phyloP scores from a whole-genome alignment of 1,139 yeast species.

The Kodamaea derodonti region DNA sequence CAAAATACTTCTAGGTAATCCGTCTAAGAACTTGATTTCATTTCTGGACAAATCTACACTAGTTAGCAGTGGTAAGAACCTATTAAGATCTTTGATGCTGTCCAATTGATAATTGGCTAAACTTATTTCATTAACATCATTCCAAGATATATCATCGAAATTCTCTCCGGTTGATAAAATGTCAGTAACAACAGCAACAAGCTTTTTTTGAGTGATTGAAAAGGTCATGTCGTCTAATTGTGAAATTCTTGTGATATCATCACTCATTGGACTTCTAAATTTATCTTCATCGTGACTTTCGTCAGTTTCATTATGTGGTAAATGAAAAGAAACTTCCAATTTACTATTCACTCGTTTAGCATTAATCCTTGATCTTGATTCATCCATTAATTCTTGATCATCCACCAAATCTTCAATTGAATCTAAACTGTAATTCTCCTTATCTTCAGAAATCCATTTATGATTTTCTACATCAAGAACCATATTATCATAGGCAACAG shows the following conservation, averaged over 20 bases:
- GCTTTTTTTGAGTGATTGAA: conserved; percentile 41
- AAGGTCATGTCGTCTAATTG: conserved; percentile 47
- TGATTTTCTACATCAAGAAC: conserved; percentile 34
- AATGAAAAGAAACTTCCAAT: conserved; percentile 42
- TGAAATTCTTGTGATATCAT: conserved; percentile 39
- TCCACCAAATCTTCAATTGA: conserved; percentile 40
- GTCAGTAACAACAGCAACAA: conserved; percentile 49
- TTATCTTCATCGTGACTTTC: conserved; percentile 1
- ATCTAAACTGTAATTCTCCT: conserved; percentile 35
- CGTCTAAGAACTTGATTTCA: conserved; percentile 42
- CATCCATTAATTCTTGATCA: conserved; percentile 9
- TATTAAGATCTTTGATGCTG: conserved; percentile 41
- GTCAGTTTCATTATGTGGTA: conserved; percentile 23
- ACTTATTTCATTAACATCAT: conserved; percentile 31
- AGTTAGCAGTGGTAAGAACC: conserved; percentile 42
- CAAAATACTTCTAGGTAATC: conserved; percentile 40
- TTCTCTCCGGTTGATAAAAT: conserved; percentile 26
- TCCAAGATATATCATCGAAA: conserved; percentile 39
- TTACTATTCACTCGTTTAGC: conserved; percentile 16
- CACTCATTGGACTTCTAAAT: conserved; percentile 17
- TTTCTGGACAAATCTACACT: conserved; percentile 40
- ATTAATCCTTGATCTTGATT: conserved; percentile 5
- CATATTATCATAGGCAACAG: conserved; percentile 38
- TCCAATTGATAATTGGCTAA: conserved; percentile 30
- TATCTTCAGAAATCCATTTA: conserved; percentile 32